Conservation (phyloP, 768 basidiomycete species). For the Boletellus ananas region DNA sequence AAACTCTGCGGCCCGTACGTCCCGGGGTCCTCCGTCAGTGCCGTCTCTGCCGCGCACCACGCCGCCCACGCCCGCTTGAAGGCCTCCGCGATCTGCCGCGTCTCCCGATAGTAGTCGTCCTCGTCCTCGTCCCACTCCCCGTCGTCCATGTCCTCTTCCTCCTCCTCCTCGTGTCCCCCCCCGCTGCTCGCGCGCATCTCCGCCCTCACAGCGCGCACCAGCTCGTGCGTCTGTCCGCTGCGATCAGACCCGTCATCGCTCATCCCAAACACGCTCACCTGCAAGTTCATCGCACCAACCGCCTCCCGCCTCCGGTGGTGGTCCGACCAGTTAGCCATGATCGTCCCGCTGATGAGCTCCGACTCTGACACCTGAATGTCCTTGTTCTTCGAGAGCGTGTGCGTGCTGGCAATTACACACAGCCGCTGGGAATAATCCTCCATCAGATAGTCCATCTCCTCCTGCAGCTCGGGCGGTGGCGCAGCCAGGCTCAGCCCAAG, state of each 20-base stretch:
- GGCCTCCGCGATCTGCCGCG: slow-evolving; percentile 25
- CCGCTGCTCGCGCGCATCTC: slow-evolving; percentile 25
- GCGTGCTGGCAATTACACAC: slow-evolving; percentile 31
- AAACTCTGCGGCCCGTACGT: slow-evolving; percentile 44
- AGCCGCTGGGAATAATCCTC: slow-evolving; percentile 36
- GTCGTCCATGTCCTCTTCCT: slow-evolving; percentile 22
- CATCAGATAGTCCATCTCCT: slow-evolving; percentile 37
- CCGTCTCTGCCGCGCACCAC: slow-evolving; percentile 38
- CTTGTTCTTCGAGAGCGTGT: slow-evolving; percentile 37
- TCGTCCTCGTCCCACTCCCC: slow-evolving; percentile 26
- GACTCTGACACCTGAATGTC: slow-evolving; percentile 37
- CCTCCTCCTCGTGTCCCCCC: slow-evolving; percentile 18
- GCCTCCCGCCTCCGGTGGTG: slow-evolving; percentile 40
- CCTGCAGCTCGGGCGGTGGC: slow-evolving; percentile 26
- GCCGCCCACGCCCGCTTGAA: slow-evolving; percentile 43
- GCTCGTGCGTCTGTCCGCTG: slow-evolving; percentile 34
- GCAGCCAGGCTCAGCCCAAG: slow-evolving; percentile 30
- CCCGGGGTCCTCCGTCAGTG: slow-evolving; percentile 20
- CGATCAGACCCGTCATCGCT: slow-evolving; percentile 1
- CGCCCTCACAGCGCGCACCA: slow-evolving; percentile 35
- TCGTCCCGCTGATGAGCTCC: slow-evolving; percentile 44
- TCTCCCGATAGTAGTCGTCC: slow-evolving; percentile 27
- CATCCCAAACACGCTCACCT: slow-evolving; percentile 28
- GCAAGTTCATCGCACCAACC: slow-evolving; percentile 41
- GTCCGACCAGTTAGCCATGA: slow-evolving; percentile 42